Evolutionary conservation across 2,329 filamentous ascomycete genomes (phyloP).

Genomic region (Ophiocordyceps sinensis): DNA sequence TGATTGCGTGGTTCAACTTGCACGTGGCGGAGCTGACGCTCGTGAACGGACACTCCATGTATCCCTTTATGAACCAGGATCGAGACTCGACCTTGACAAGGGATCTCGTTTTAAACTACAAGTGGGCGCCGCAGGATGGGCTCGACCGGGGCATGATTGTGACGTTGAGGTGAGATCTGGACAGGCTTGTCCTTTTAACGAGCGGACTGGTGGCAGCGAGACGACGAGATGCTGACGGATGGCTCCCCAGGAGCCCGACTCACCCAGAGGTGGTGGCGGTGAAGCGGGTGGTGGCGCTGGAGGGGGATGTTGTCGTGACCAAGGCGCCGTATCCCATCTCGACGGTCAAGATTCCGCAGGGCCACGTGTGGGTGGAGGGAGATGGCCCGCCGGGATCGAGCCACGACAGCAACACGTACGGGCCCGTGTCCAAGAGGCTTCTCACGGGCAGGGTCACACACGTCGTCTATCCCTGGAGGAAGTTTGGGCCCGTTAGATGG

Average conservation of each 20-base stretch:
- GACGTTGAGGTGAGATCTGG: constrained; percentile 40
- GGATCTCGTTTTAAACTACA: constrained; percentile 45
- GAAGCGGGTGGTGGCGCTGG: constrained; percentile 71
- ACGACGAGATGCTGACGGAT: not conserved
- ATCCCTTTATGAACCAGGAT: constrained; percentile 58
- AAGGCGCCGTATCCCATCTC: constrained; percentile 42
- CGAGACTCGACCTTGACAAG: constrained; percentile 38
- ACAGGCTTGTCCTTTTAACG: not conserved
- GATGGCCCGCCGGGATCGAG: constrained; percentile 60
- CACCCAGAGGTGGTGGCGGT: constrained; percentile 56
- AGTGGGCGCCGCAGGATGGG: constrained; percentile 40
- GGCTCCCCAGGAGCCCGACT: constrained; percentile 46
- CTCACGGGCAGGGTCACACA: constrained; percentile 62
- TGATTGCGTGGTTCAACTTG: constrained; percentile 45
- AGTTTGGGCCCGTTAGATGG: constrained; percentile 43
- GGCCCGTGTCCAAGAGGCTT: constrained; percentile 62
- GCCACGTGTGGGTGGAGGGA: constrained; percentile 92
- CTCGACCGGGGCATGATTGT: constrained; percentile 62
- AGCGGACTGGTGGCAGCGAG: not conserved
- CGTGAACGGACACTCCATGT: constrained; percentile 57
- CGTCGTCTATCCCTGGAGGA: constrained; percentile 53
- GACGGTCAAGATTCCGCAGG: constrained; percentile 54
- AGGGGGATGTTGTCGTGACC: constrained; percentile 63
- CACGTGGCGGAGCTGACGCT: constrained; percentile 43
- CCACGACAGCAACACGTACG: constrained; percentile 80